Evolutionary conservation across 495 filamentous ascomycete species (phyloP).

Genomic region (Aspergillus affinis): DNA sequence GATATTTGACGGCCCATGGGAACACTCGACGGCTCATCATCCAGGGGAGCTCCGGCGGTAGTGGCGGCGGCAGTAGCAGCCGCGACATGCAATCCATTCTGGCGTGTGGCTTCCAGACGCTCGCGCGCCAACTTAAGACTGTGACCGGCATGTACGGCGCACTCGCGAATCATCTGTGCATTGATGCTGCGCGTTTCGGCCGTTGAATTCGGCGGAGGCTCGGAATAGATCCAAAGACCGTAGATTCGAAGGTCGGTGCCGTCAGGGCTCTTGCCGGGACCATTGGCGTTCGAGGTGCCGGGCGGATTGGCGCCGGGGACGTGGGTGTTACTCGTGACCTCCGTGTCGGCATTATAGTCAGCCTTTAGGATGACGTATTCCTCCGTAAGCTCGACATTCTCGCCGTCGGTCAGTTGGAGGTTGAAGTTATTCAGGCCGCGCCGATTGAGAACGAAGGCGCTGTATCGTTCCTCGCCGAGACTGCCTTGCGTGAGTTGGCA

Average conservation of each 20-base stretch:
- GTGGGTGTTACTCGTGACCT: conserved; percentile 2
- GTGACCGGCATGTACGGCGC: conserved; percentile 50
- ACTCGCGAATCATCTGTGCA: conserved; percentile 54
- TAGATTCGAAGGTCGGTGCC: conserved; percentile 40
- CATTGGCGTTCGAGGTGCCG: conserved; percentile 7
- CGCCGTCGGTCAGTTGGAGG: conserved; percentile 47
- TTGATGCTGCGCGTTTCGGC: conserved; percentile 50
- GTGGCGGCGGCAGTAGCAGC: conserved; percentile 32
- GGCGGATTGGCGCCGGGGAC: conserved; percentile 1
- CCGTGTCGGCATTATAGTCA: conserved; percentile 20
- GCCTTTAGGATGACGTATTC: conserved; percentile 61
- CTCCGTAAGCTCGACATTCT: conserved; percentile 59
- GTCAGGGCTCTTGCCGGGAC: conserved; percentile 12
- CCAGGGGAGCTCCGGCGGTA: conserved; percentile 21
- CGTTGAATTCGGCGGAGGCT: conserved; percentile 53
- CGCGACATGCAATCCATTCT: conserved; percentile 38
- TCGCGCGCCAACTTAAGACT: conserved; percentile 45
- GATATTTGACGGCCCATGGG: conserved; percentile 55
- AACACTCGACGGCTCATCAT: conserved; percentile 37
- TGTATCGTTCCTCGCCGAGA: conserved; percentile 52
- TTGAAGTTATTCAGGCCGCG: conserved; percentile 60
- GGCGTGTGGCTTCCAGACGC: conserved; percentile 39
- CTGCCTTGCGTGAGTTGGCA: conserved; percentile 55
- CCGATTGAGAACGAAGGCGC: conserved; percentile 61
- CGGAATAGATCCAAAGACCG: conserved; percentile 66